Evolutionary conservation across 116 monocot genomes (phyloP).

Genomic region (Zostera marina): DNA sequence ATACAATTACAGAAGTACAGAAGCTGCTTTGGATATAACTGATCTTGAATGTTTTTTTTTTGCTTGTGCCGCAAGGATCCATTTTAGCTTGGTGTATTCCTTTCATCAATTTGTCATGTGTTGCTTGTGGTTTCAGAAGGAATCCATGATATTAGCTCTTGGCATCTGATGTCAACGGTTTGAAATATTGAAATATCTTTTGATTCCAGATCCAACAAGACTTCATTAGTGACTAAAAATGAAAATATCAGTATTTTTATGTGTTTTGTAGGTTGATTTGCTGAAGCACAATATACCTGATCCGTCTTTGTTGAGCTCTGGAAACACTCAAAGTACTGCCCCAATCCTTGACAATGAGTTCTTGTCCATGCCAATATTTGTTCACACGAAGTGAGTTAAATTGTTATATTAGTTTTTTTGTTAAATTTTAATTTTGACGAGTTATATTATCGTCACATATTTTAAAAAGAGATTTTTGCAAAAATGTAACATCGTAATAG

Average conservation of each 20-base stretch:
- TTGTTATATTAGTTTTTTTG: background rate
- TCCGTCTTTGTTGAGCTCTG: slow-evolving; percentile 41
- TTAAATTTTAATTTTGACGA: background rate
- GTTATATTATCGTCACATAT: background rate
- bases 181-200: slow-evolving; percentile 2
- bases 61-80: slow-evolving; percentile 43
- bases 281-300: slow-evolving; percentile 86
- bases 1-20: background rate
- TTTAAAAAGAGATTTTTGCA: background rate
- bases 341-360: slow-evolving; percentile 43
- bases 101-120: slow-evolving; percentile 80
- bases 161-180: slow-evolving; percentile 85
- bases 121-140: slow-evolving; percentile 78
- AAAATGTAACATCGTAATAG: no score
- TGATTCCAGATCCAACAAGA: background rate
- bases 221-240: background rate
- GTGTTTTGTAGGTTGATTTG: slow-evolving; percentile 51
- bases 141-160: slow-evolving; percentile 60
- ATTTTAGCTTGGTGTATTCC: slow-evolving; percentile 78
- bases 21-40: background rate
- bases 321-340: slow-evolving; percentile 24
- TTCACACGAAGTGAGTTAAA: slow-evolving; percentile 51
- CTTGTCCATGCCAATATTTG: slow-evolving; percentile 44
- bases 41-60: slow-evolving; percentile 7
- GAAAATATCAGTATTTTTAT: background rate